phyloP scores from a whole-genome alignment of 192 early-diverging fungal genomes.

The Powellomyces hirtus region DNA sequence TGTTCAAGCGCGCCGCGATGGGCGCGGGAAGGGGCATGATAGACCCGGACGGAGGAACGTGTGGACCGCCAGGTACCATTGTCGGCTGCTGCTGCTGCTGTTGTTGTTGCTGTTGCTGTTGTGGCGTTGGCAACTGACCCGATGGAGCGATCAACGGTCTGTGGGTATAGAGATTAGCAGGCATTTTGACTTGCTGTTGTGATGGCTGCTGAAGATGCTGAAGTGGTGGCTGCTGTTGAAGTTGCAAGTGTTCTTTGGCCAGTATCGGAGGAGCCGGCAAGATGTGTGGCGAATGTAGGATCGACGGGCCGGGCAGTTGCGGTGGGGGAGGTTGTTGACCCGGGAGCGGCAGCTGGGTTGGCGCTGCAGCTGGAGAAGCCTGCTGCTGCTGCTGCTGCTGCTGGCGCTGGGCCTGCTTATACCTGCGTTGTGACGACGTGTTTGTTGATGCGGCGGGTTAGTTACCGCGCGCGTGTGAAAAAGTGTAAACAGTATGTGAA shows the following conservation, averaged over 20 bases:
- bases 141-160: constrained; percentile 3
- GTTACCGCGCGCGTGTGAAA: too few relatives aligned
- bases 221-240: constrained; percentile 2
- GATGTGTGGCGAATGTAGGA: background rate
- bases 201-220: constrained; percentile 12
- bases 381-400: background rate
- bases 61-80: background rate
- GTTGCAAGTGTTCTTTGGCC: background rate
- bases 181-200: background rate
- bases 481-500: too few relatives aligned
- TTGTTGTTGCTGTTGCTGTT: constrained; percentile 24
- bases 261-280: background rate
- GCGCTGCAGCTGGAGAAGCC: background rate
- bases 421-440: background rate
- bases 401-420: background rate
- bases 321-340: background rate
- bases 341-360: background rate
- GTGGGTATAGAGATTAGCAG: background rate
- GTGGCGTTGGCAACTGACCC: background rate
- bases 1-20: constrained; percentile 41
- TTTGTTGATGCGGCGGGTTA: too few relatives aligned
- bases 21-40: background rate
- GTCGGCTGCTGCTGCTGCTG: constrained; percentile 25
- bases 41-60: background rate
- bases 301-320: background rate